Conservation (phyloP, 306 rosid genomes). For the Cyclanthera cordifolia region DNA sequence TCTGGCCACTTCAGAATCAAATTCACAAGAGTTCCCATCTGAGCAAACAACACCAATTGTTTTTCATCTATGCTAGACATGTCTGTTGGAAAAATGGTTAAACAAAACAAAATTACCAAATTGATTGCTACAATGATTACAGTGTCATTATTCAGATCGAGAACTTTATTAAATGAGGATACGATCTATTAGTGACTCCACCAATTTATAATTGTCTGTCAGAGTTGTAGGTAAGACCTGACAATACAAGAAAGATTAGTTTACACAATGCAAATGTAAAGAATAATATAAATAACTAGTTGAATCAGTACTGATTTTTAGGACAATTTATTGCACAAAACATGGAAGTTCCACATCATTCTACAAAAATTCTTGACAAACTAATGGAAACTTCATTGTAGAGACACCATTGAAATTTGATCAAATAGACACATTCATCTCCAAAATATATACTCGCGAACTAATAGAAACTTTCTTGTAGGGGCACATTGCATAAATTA, state of each 20-base stretch:
- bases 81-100: constrained; percentile 38
- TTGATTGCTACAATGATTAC: neutral
- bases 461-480: constrained; percentile 1
- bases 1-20: constrained; percentile 62
- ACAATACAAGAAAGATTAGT: constrained; percentile 12
- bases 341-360: neutral
- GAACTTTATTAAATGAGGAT: constrained; percentile 32
- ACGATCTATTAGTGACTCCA: constrained; percentile 80
- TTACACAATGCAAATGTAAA: neutral
- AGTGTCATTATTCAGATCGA: neutral
- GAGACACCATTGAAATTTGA: neutral
- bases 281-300: neutral
- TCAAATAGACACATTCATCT: neutral
- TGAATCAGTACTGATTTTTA: neutral
- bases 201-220: constrained; percentile 60
- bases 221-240: constrained; percentile 54
- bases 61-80: constrained; percentile 58
- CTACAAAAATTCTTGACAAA: no score
- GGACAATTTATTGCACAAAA: neutral
- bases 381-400: no score
- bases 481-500: neutral
- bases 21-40: constrained; percentile 86
- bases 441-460: neutral
- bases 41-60: constrained; percentile 71
- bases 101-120: constrained; percentile 23